These are phyloP conservation scores for Maudiozyma humilis DNA, from an alignment of 1,139 yeast genomes.

Conservation along the genomic window DNA sequence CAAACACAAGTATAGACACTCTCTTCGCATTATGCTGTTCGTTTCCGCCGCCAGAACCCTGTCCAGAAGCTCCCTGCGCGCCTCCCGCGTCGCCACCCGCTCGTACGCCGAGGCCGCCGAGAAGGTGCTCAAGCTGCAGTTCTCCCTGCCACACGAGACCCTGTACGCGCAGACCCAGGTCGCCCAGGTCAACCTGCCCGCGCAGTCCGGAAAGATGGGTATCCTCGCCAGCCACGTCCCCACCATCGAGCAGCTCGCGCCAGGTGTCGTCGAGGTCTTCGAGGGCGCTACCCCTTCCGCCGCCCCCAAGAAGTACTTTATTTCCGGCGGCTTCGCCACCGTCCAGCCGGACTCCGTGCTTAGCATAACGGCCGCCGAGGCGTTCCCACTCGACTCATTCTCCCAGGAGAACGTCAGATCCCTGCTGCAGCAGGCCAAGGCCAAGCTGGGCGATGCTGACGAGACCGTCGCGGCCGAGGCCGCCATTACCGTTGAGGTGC, in stretches of 20 bases:
- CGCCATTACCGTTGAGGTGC: slow-evolving; percentile 87
- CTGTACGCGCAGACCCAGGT: slow-evolving; percentile 34
- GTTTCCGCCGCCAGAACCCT: slow-evolving; percentile 24
- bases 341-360: slow-evolving; percentile 92
- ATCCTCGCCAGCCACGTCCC: slow-evolving; percentile 97
- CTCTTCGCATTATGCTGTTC: too few species aligned
- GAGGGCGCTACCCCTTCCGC: slow-evolving; percentile 13
- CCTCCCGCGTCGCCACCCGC: slow-evolving; percentile 71
- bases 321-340: slow-evolving; percentile 95
- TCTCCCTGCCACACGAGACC: slow-evolving; percentile 79
- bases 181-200: slow-evolving; percentile 92
- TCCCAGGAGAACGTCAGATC: slow-evolving; percentile 72
- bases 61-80: slow-evolving; percentile 40
- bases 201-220: slow-evolving; percentile 95
- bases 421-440: slow-evolving; percentile 89
- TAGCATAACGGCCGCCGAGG: slow-evolving; percentile 91
- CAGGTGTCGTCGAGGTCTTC: slow-evolving; percentile 90
- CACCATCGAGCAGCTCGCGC: slow-evolving; percentile 90
- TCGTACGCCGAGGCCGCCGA: slow-evolving; percentile 66
- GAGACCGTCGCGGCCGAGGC: slow-evolving; percentile 92
- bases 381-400: slow-evolving; percentile 85
- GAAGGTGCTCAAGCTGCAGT: slow-evolving; percentile 77
- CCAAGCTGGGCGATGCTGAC: slow-evolving; percentile 77
- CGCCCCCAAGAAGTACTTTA: slow-evolving; percentile 76
- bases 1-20: too few species aligned